Base-by-base conservation (phyloP, 257 asterid genomes). In the Verbena officinalis region DNA sequence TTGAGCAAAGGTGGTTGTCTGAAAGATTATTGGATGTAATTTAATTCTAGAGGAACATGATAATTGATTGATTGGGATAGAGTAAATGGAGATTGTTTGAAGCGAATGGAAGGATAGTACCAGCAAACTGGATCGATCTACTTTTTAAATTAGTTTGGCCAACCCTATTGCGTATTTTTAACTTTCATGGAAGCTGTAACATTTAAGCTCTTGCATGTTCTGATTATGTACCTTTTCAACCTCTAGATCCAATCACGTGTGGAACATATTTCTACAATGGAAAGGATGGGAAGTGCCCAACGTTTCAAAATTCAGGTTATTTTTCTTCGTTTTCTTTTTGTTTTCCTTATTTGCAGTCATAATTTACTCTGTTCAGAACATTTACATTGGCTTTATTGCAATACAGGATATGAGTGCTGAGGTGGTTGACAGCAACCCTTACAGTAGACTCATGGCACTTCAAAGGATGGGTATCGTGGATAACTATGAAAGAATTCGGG, bases 401-500 rank as follows among this genome's bases (percentile, higher is more conserved):
- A 69, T 65, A 62, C 80, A 91, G 98, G 89, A 86, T 68, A 86
- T 91, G 95, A 89, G 95, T 34, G 86, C 98, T 31, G 96, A 88
- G 83, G 96, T 91, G 79, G 95, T 91, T 57, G 96, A 88, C 64
- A 93, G 95, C 90, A 93, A 93, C 64, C 99, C 97, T 36, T 93
- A 90, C 75, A 93, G 99, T 62, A 81, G 99, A 77, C 96, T 93
- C 64, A 93, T 93, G 99, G 97, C 97, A n/a, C 96, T 93, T 69
- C 95, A 93, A 52, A 86, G 99, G 86, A 90, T 93, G 99, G 99
- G 99, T 34, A 90, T 93, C 44, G 99, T 93, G 72, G 88, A 82
- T 17, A 93, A 93, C 73, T 93, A 90, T 56, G 97, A 93, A 82
- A 81, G 90, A 67, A 87, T 93, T 43, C 83, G 96, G 52, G 89